Conservation (phyloP, 768 basidiomycete species). For the Tricholoma furcatifolium region DNA sequence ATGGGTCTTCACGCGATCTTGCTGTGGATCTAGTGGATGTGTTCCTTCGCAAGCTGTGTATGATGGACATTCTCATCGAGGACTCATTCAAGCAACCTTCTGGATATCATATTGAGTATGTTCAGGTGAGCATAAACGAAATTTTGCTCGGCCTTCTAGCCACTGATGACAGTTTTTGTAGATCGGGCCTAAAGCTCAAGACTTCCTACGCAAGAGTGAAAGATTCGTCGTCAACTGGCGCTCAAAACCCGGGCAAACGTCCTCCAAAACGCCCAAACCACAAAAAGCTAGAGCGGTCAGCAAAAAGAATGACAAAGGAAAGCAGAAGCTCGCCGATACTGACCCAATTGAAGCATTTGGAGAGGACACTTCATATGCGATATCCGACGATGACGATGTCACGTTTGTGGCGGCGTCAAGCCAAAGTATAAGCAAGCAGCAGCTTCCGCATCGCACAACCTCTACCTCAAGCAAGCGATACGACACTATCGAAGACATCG, state of each 20-base stretch:
- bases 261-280: constrained; percentile 19
- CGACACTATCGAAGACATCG: not conserved
- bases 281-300: constrained; percentile 17
- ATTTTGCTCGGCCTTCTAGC: not conserved
- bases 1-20: constrained; percentile 54
- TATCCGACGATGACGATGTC: constrained; percentile 24
- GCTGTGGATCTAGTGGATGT: constrained; percentile 59
- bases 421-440: not conserved
- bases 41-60: constrained; percentile 56
- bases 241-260: constrained; percentile 26
- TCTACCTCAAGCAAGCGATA: not conserved
- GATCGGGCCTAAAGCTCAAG: constrained; percentile 33
- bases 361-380: constrained; percentile 21
- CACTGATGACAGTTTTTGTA: constrained; percentile 14
- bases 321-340: constrained; percentile 23
- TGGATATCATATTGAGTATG: constrained; percentile 53
- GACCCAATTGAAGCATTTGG: constrained; percentile 35
- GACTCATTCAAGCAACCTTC: constrained; percentile 41
- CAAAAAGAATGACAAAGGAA: constrained; percentile 25
- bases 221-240: constrained; percentile 30
- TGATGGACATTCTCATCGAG: constrained; percentile 46
- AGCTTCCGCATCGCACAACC: not conserved
- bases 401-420: constrained; percentile 12
- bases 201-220: constrained; percentile 24
- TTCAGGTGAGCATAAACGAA: constrained; percentile 38